Evolutionary conservation across 192 early-diverging fungal genomes (phyloP), one percentile per base, ranked within the genome.

Genomic region (Coemansia sp.): DNA sequence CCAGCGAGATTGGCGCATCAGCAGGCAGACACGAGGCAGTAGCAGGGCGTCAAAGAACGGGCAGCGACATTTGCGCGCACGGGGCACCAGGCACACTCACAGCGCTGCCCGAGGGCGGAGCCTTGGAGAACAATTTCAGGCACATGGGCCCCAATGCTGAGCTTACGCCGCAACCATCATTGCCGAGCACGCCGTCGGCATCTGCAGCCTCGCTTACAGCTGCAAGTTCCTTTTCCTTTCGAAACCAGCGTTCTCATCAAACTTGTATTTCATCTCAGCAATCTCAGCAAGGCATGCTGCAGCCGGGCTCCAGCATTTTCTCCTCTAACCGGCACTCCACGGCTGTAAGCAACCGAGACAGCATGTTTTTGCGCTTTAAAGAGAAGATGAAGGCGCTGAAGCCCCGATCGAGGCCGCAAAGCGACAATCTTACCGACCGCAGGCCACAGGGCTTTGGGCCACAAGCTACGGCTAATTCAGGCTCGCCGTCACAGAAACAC

Each of bases 281-380:
- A 12, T 43, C 48, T 23, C 53, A 50, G 30, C 47, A 36, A 49
- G 52, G 50, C 16, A 42, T 18, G 33, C 20, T 44, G 15, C 14
- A 49, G 36, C 57, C 55, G 21, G 44, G 38, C 16, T 31, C 43
- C 15, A 36, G 26, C 63, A 21, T 54, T 35, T 49, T 42, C 61
- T 35, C 36, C 18, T 49, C 31, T 26, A 63, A 68, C 54, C 42
- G 72, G n/a, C 49, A 61, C 50, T 75, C 72, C 19, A 61, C 72
- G 12, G 65, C 65, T 6, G 47, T 55, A 1, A 46, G 48, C 42
- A 75, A 53, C 64, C 72, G 72, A 49, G 72, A 75, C 57, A 75
- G 72, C 58, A 68, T 75, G 72, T 75, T 75, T 50, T 58, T 68
- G 39, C 72, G 72, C 12, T 52, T 75, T 23, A 75, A 75, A 44